Base-by-base conservation (phyloP, 139 green algal species). In the Nannochloris sp. region DNA sequence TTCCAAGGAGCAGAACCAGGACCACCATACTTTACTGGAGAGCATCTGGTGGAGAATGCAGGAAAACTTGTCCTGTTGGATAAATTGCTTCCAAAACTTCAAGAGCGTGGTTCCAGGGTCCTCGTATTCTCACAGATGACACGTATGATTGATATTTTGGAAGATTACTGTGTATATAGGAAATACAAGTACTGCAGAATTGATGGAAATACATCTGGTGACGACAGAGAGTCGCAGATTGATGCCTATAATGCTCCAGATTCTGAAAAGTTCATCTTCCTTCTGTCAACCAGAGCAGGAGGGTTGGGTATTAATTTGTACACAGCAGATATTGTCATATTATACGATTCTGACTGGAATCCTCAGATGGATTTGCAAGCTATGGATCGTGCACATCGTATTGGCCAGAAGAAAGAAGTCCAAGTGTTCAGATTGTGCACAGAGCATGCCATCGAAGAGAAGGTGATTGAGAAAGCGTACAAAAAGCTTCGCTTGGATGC, bases 401-500 rank as follows among this genome's bases (percentile, higher is more conserved):
- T 99, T 66, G 94, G 94, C 12, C 94, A 99, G 82, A 98, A 97
- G 83, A 98, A 97, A 80, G 93, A 98, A 81, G 94, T 99, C 72
- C 85, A 94, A 77, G 81, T 98, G 33, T 99, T 96, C 85, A 83
- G 93, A 23, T 94, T 99, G 68, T 97, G 90, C 82, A 94, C 87
- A 37, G 93, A 98, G 72, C 85, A 92, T 80, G 87, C 80, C 30
- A 96, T 99, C 49, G 93, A 99, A 75, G 93, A 97, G 77, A 99
- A 99, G 87, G 91, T 98, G n/a, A 99, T 99, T 60, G 93, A 99
- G 82, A 97, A 97, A 80, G 93, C 93, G 46, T 97, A 98, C 83
- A 97, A 98, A 83, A 99, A 99, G 85, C 85, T 99, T 77, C 84
- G 89, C 8, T 82, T 99, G 62, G 93, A 99, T 60, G 93, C 93